Percentiles rank a stretch among this genome's conserved stretches.
These are phyloP conservation scores for Bruguiera gymnorhiza DNA, from an alignment of 345 rosid species.

Conservation along the genomic window DNA sequence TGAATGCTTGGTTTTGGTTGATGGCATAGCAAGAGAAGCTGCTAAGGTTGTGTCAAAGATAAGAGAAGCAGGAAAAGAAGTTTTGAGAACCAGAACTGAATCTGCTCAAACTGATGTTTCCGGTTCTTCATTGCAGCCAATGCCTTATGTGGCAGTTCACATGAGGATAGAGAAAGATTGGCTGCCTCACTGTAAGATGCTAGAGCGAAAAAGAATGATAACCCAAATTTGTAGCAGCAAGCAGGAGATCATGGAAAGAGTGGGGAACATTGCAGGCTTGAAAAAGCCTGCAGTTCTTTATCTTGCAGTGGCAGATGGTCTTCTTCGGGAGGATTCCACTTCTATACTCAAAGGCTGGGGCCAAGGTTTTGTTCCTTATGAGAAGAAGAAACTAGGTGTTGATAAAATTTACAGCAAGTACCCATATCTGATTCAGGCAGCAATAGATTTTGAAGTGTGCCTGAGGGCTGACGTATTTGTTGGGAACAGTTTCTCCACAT, in stretches of 20 bases:
- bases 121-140: not conserved
- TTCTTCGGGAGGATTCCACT: constrained; percentile 54
- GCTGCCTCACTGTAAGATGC: constrained; percentile 96
- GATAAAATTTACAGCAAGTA: constrained; percentile 62
- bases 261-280: constrained; percentile 54
- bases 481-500: constrained; percentile 94
- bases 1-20: constrained; percentile 77
- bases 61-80: constrained; percentile 49
- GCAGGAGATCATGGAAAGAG: constrained; percentile 66
- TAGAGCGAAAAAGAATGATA: constrained; percentile 58
- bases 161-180: constrained; percentile 98
- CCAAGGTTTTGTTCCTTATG: constrained; percentile 64
- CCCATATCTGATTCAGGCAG: constrained; percentile 86
- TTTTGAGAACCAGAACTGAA: constrained; percentile 19
- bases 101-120: constrained; percentile 2
- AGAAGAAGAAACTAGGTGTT: constrained; percentile 80
- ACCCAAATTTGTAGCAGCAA: constrained; percentile 86
- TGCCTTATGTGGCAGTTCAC: constrained; percentile 80
- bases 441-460: constrained; percentile 95
- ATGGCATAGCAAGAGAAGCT: constrained; percentile 72
- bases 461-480: constrained; percentile 79
- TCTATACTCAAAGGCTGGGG: constrained; percentile 77
- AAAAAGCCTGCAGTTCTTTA: constrained; percentile 57
- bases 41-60: constrained; percentile 71
- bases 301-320: constrained; percentile 84